Evolutionary conservation across 2,329 filamentous ascomycete genomes (phyloP).

Genomic region (Calonectria crousiana): DNA sequence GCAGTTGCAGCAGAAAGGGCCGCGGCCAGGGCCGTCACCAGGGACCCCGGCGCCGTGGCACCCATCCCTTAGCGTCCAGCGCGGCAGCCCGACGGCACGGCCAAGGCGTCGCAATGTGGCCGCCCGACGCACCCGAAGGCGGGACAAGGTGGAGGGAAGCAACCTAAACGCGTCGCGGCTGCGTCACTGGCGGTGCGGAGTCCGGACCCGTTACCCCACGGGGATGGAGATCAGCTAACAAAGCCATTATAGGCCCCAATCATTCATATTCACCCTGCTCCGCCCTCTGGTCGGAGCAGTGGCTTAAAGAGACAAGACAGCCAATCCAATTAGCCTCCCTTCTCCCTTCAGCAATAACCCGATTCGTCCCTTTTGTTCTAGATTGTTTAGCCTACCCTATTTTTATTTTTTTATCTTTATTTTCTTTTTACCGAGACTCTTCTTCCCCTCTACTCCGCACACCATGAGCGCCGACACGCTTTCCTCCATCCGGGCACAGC

Average conservation of each 20-base stretch:
- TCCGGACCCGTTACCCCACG: conserved; percentile 19
- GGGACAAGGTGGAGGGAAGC: conserved; percentile 18
- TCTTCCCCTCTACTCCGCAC: not conserved
- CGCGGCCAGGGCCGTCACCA: not conserved
- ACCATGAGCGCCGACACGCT: conserved; percentile 15
- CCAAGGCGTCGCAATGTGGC: conserved; percentile 16
- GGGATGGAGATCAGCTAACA: not conserved
- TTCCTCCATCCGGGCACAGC: conserved; percentile 11
- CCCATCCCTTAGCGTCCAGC: not conserved
- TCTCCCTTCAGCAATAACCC: not conserved
- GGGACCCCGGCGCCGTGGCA: not conserved
- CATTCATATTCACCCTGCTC: conserved; percentile 8
- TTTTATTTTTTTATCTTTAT: not conserved
- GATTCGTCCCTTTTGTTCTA: conserved; percentile 11
- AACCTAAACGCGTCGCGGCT: not conserved
- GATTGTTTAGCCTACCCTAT: not conserved
- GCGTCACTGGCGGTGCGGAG: conserved; percentile 7
- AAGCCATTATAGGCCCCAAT: not conserved
- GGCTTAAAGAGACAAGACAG: conserved; percentile 9
- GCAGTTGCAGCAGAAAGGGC: not conserved
- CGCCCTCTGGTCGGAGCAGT: not conserved
- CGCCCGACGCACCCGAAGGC: conserved; percentile 23
- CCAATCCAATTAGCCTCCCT: not conserved
- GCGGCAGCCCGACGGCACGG: not conserved
- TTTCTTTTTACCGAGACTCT: not conserved